These are phyloP conservation scores for Biscutella laevigata DNA, from an alignment of 441 rosid genomes.

Conservation along the genomic window DNA sequence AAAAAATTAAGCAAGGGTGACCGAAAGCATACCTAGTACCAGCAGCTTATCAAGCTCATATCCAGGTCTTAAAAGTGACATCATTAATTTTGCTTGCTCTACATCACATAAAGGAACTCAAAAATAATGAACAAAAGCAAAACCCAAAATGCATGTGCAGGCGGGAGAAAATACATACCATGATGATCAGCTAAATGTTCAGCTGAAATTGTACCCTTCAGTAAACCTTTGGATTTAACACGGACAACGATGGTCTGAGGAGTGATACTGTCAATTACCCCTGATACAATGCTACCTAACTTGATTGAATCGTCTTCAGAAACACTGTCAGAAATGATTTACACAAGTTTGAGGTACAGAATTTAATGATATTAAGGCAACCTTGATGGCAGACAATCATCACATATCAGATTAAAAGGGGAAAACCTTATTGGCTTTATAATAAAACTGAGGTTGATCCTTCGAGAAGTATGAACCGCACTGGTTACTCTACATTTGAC, in stretches of 20 bases:
- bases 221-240: slow-evolving; percentile 49
- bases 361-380: slow-evolving; percentile 5
- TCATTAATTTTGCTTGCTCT: slow-evolving; percentile 65
- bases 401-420: slow-evolving; percentile 13
- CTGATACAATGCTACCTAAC: slow-evolving; percentile 74
- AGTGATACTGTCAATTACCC: slow-evolving; percentile 66
- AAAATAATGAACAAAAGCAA: slow-evolving; percentile 14
- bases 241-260: slow-evolving; percentile 49
- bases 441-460: slow-evolving; percentile 77
- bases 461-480: slow-evolving; percentile 55
- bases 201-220: slow-evolving; percentile 62
- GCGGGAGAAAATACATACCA: slow-evolving; percentile 43
- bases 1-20: slow-evolving; percentile 2
- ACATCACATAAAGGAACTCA: slow-evolving; percentile 29
- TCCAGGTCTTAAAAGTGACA: slow-evolving; percentile 75
- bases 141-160: not conserved
- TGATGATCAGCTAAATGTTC: slow-evolving; percentile 93
- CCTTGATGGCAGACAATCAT: not conserved
- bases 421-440: slow-evolving; percentile 75
- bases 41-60: slow-evolving; percentile 72
- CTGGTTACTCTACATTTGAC: slow-evolving; percentile 86
- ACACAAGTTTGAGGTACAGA: slow-evolving; percentile 13
- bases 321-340: slow-evolving; percentile 37
- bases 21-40: slow-evolving; percentile 60
- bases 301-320: slow-evolving; percentile 70